Evolutionary conservation across 1,284 basidiomycete genomes (phyloP).

Genomic region (Melampsora occidentalis): DNA sequence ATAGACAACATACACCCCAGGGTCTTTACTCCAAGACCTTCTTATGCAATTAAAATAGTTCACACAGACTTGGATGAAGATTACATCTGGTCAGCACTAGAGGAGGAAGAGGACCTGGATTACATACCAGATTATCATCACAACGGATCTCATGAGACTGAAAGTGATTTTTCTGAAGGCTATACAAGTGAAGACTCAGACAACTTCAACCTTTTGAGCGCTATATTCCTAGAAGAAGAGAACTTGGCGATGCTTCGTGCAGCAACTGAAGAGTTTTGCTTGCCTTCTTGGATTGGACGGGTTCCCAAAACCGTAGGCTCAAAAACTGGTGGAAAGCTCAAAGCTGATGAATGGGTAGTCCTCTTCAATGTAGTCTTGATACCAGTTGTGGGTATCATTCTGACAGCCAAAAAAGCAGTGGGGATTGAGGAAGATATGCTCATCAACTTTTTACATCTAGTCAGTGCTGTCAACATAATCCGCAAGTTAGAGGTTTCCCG

Average conservation of each 20-base stretch:
- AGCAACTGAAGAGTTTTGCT: background rate
- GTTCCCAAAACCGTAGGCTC: conserved; percentile 9
- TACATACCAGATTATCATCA: background rate
- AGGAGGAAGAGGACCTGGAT: too few species aligned
- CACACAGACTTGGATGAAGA: too few species aligned
- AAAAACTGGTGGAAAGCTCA: conserved; percentile 4
- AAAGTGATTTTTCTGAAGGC: background rate
- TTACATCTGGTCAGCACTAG: too few species aligned
- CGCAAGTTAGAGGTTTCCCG: conserved; percentile 3
- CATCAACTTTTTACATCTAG: conserved; percentile 15
- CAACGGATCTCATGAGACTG: background rate
- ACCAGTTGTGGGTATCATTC: conserved; percentile 1
- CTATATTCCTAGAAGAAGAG: background rate
- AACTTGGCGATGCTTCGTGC: background rate
- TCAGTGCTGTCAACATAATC: conserved; percentile 22
- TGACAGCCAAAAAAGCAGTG: background rate
- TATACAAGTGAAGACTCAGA: background rate
- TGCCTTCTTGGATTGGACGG: conserved; percentile 12
- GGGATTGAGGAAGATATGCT: background rate
- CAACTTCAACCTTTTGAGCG: too few species aligned
- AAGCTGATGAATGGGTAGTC: conserved; percentile 11
- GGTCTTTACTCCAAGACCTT: background rate
- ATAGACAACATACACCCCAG: background rate
- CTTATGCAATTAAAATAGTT: too few species aligned
- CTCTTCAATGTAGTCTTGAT: conserved; percentile 15